Percentiles rank a stretch among this genome's conserved stretches.
Conservation (phyloP, 257 asterid species). For the Solanum chiquidenum region DNA sequence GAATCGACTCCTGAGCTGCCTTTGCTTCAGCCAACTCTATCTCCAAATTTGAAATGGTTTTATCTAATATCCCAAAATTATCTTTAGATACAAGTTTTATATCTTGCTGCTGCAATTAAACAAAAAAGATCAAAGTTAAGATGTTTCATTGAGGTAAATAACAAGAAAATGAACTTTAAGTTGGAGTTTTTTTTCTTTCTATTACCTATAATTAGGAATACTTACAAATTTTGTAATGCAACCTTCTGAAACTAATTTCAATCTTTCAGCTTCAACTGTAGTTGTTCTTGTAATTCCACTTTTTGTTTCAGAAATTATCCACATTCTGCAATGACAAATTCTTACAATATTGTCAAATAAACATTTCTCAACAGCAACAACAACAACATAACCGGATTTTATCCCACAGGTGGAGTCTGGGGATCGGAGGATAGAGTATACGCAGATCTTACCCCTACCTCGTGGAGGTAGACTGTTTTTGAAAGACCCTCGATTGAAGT, state of each 20-base stretch:
- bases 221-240: constrained; percentile 66
- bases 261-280: constrained; percentile 45
- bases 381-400: not conserved
- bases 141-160: not conserved
- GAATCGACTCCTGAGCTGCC: constrained; percentile 58
- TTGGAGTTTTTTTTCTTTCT: not conserved
- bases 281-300: constrained; percentile 56
- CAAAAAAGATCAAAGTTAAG: not conserved
- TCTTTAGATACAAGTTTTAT: constrained; percentile 38
- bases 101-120: constrained; percentile 28
- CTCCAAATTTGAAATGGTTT: constrained; percentile 70
- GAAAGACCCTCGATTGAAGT: not conserved
- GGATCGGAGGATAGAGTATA: not conserved
- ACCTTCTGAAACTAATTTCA: constrained; percentile 64
- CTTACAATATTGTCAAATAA: not conserved
- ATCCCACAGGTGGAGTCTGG: not conserved
- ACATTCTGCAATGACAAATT: constrained; percentile 28
- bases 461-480: not conserved
- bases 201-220: not conserved
- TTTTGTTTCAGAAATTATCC: constrained; percentile 49
- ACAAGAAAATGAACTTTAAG: not conserved
- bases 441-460: fast-evolving
- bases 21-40: constrained; percentile 84
- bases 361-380: not conserved
- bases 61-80: constrained; percentile 50